A percentile compares a stretch with the other conserved stretches of the same genome.
Conservation (phyloP, 202 grass and related monocot genomes). For the Digitaria exilis region DNA sequence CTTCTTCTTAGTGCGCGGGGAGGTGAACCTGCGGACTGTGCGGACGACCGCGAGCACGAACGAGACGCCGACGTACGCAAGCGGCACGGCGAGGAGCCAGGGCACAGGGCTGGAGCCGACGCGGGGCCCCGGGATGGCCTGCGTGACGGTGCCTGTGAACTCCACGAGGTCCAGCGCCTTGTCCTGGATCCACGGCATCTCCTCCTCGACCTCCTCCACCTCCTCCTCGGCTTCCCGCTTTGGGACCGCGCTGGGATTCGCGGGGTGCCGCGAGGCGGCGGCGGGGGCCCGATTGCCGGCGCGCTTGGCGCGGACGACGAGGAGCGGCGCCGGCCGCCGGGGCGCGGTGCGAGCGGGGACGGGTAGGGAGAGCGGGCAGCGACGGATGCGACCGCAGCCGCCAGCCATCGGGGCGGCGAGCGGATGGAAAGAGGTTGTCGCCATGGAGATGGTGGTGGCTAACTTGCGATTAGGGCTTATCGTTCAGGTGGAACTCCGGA, state of each 20-base stretch:
- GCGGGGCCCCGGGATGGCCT: conserved; percentile 84
- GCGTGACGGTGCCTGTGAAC: conserved; percentile 91
- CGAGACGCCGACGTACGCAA: conserved; percentile 73
- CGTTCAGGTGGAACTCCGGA: conserved; percentile 36
- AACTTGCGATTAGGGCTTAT: conserved; percentile 54
- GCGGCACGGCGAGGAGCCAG: conserved; percentile 78
- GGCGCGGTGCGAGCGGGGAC: conserved; percentile 39
- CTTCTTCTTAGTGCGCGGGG: conserved; percentile 80
- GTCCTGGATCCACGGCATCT: conserved; percentile 98
- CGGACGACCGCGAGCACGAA: conserved; percentile 71
- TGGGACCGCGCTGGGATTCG: conserved; percentile 29
- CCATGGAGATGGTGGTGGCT: conserved; percentile 55
- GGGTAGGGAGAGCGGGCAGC: conserved; percentile 23
- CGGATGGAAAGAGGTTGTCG: conserved; percentile 50
- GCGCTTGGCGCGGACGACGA: conserved; percentile 52
- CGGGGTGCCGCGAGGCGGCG: conserved; percentile 40
- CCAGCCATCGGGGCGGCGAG: conserved; percentile 35
- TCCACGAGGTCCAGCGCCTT: conserved; percentile 96
- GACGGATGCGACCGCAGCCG: not conserved
- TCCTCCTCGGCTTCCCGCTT: conserved; percentile 52
- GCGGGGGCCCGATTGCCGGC: conserved; percentile 22
- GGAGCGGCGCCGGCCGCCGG: conserved; percentile 36
- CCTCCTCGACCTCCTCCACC: conserved; percentile 90
- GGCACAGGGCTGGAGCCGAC: conserved; percentile 71
- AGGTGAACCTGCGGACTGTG: conserved; percentile 74